Evolutionary conservation across 2,329 filamentous ascomycete species (phyloP), one percentile per base, ranked within the genome.

Genomic region (Fusarium liriodendri): DNA sequence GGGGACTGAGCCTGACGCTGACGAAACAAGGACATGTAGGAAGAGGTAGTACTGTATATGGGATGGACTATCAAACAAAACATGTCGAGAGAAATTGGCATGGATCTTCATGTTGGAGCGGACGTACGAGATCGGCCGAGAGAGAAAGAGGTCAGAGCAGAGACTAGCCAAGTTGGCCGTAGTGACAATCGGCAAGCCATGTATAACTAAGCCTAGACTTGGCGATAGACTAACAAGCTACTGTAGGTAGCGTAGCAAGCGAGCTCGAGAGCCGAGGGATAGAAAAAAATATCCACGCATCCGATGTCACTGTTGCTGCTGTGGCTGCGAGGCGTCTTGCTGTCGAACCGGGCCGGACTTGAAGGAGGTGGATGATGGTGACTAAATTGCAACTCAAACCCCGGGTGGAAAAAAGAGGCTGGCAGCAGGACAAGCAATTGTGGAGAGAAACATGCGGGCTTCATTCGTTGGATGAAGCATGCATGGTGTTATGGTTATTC

Each of bases 401-500:
- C 64, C 42, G 33, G 37, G 60, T 50, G 27, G 25, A 27, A 62
- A 50, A 38, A 33, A 52, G 45, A 50, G 45, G 22, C 14, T 50
- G 62, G 35, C n/a, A 58, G 42, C 40, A 33, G 14, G 60, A 54
- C 54, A 37, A 40, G 42, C 18, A 45, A 38, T n/a, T 64, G 69
- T 67, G 68, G 73, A 70, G 58, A 65, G 66, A 61, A 52, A 22
- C 32, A 47, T 42, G 25, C 22, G 27, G 63, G 61, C 59, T 38
- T 58, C 62, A 72, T 62, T 69, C 71, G 68, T 64, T 52, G 45
- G 18, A 50, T 40, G 35, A 58, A 67, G 66, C 64, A 76, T 67
- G 74, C 70, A 76, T 75, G 73, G 70, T 64, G 63, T 76, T 76
- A 73, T 76, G 74, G 74, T 76, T 76, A 76, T 75, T 63, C 66